Conservation (phyloP, 78 protist genomes). For the Dictyostelium citrinum region DNA sequence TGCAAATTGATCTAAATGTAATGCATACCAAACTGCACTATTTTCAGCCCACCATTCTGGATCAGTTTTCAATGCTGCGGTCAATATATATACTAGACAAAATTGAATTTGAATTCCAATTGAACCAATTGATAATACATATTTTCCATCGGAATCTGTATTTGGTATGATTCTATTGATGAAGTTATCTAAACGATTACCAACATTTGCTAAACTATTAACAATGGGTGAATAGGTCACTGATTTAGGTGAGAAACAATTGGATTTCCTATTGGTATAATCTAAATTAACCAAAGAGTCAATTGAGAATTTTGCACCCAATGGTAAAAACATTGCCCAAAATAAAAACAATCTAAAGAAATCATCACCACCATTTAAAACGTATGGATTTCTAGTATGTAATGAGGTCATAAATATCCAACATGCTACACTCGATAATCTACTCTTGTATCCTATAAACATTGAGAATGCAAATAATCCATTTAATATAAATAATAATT, state of each 20-base stretch:
- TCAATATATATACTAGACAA: conserved; percentile 2
- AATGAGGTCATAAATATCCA: conserved; percentile 24
- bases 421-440: neutral
- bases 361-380: conserved; percentile 72
- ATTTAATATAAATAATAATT: neutral
- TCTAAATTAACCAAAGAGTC: conserved; percentile 21
- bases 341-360: conserved; percentile 42
- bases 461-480: neutral
- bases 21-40: conserved; percentile 57
- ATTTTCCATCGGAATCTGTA: conserved; percentile 36
- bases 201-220: neutral
- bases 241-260: neutral
- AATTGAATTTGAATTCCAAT: conserved; percentile 26
- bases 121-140: neutral
- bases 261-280: conserved; percentile 1
- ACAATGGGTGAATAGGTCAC: neutral
- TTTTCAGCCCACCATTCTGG: conserved; percentile 36
- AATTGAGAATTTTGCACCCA: conserved; percentile 28
- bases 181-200: neutral
- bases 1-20: conserved; percentile 59
- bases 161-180: conserved; percentile 1
- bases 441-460: conserved; percentile 15
- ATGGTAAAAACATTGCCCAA: conserved; percentile 59
- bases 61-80: conserved; percentile 45
- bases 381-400: conserved; percentile 47